Evolutionary conservation across 257 asterid genomes (phyloP).

Genomic region (Henckelia pumila): DNA sequence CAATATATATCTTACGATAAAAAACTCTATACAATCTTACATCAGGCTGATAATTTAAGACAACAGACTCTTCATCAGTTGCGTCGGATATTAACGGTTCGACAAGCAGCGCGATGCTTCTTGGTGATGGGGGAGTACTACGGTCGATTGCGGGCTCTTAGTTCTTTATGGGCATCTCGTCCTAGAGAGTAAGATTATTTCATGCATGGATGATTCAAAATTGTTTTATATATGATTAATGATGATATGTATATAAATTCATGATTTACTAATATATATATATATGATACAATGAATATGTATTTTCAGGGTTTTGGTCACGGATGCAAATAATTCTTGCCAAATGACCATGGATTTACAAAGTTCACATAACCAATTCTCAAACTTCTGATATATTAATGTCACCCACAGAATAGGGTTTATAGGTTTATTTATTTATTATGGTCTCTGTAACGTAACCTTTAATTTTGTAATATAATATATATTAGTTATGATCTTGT

Average conservation of each 20-base stretch:
- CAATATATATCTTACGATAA: too few species aligned
- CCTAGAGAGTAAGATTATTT: conserved; percentile 23
- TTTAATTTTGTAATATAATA: background rate
- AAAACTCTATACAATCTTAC: too few species aligned
- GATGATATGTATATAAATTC: too few species aligned
- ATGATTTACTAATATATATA: too few species aligned
- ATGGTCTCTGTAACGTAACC: too few species aligned
- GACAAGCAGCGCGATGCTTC: conserved; percentile 59
- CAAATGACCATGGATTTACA: background rate
- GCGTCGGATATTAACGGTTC: conserved; percentile 44
- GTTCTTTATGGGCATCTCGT: conserved; percentile 62
- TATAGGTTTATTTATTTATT: background rate
- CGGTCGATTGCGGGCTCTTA: conserved; percentile 67
- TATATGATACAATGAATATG: too few species aligned
- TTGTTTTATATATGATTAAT: too few species aligned
- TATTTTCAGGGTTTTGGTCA: background rate
- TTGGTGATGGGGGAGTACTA: conserved; percentile 57
- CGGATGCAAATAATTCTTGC: background rate
- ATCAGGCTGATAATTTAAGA: conserved; percentile 64
- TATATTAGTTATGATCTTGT: too few species aligned
- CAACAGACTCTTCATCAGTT: conserved; percentile 50
- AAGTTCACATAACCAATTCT: background rate
- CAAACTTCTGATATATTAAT: background rate
- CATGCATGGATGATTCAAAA: too few species aligned
- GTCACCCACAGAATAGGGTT: background rate